Base-by-base conservation (phyloP, 257 asterid species). In the Penstemon barbatus region DNA sequence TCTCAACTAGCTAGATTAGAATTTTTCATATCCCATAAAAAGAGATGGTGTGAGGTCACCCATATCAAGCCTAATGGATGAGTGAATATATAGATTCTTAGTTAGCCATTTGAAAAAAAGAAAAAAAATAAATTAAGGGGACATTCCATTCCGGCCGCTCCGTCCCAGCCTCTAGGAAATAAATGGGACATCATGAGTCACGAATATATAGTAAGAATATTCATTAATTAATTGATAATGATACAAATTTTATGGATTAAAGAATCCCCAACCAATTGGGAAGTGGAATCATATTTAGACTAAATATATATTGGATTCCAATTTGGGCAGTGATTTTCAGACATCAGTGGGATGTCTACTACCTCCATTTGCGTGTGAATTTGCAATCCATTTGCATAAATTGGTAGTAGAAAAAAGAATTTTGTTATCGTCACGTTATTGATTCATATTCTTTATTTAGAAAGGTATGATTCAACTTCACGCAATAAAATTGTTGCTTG, bases 341-440 rank as follows among this genome's bases (percentile, higher is more conserved):
- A 62, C 66, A 36, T 4, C 11, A 75, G 91, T 85, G 91, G 85
- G 77, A 72, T 77, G 81, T 83, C 88, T 78, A 81, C 64, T 54
- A 71, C 66, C 4, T 71, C 85, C 86, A 81, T 78, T 71, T 74
- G 19, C 74, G 33, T 25, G 33, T 25, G 33, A 25, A 25, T 25
- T 25, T 25, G 33, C 33, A 25, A 25, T 25, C 33, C 33, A 25
- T 25, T 25, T 25, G 33, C 33, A 25, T 25, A 25, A 25, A 25
- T 25, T 25, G 33, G 33, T 25, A 25, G 33, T 1, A 1, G 33
- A 25, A 25, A 25, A 1, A 2, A 25, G 33, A 25, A 25, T 25
- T 25, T 25, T 1, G 33, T 25, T 25, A 25, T 25, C 33, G 33
- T 1, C 33, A 25, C 33, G 33, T 25, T 25, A 25, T 1, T 25